These are phyloP conservation scores for Malus fusca DNA, from an alignment of 306 rosid species.

Conservation along the genomic window DNA sequence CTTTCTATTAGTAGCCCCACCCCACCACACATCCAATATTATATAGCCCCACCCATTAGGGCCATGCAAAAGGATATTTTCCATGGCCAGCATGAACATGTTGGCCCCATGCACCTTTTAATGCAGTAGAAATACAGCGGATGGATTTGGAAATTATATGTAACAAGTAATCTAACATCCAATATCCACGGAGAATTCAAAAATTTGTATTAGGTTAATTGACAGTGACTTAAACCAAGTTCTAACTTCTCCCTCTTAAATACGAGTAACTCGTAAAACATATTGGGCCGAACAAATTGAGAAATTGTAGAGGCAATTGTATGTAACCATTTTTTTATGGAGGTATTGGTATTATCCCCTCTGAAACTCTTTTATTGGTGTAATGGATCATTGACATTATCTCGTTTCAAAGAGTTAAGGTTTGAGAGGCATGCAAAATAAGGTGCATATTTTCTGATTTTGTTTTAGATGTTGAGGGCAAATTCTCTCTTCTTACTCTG, in stretches of 20 bases:
- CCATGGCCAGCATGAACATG: background rate
- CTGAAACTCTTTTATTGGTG: too few relatives aligned
- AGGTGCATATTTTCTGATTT: too few relatives aligned
- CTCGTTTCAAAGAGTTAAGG: too few relatives aligned
- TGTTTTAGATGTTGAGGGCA: too few relatives aligned
- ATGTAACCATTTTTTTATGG: background rate
- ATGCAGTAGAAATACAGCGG: background rate
- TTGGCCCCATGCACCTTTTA: constrained; percentile 6
- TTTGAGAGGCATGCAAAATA: too few relatives aligned
- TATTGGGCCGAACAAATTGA: background rate
- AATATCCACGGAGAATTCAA: background rate
- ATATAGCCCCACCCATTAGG: constrained; percentile 7
- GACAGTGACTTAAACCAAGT: too few relatives aligned
- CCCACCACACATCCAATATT: constrained; percentile 29
- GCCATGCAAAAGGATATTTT: constrained; percentile 14
- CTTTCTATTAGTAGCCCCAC: constrained; percentile 8
- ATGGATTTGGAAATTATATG: background rate
- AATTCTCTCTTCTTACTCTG: too few relatives aligned
- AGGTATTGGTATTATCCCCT: background rate
- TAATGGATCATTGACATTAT: too few relatives aligned
- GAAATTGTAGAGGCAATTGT: background rate
- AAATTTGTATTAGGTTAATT: too few relatives aligned
- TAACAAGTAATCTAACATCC: background rate
- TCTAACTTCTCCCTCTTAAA: background rate
- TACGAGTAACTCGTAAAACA: background rate